Percentiles rank a stretch among this genome's conserved stretches.
Conservation (phyloP, 2,329 filamentous ascomycete species). For the Colletotrichum tropicale region DNA sequence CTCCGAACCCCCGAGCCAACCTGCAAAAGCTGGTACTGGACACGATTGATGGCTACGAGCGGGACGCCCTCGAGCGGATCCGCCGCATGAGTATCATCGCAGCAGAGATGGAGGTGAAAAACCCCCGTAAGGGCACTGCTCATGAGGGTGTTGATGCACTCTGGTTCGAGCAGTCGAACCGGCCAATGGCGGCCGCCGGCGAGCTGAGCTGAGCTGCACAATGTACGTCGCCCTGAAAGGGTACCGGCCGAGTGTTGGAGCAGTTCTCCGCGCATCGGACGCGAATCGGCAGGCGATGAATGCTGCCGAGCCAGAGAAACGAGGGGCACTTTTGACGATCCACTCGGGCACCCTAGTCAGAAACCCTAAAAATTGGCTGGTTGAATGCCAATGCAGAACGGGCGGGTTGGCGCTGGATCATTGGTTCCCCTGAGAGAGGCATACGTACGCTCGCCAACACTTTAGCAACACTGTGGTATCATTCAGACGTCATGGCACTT, state of each 20-base stretch:
- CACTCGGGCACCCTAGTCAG: conserved; percentile 7
- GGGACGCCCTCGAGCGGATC: conserved; percentile 76
- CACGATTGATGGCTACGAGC: conserved; percentile 73
- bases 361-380: conserved; percentile 11
- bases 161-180: conserved; percentile 35
- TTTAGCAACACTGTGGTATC: neutral
- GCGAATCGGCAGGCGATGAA: conserved; percentile 2
- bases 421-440: conserved; percentile 2
- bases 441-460: conserved; percentile 17
- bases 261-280: conserved; percentile 11
- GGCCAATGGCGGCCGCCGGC: conserved; percentile 7
- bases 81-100: conserved; percentile 77
- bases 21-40: conserved; percentile 75
- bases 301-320: neutral
- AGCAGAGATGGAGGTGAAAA: conserved; percentile 75
- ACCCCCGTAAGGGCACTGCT: conserved; percentile 14
- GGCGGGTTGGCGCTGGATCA: neutral
- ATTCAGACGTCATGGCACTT: conserved; percentile 20
- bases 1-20: conserved; percentile 67
- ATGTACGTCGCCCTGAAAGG: neutral
- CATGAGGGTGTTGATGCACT: conserved; percentile 29
- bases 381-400: conserved; percentile 2
- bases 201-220: conserved; percentile 10
- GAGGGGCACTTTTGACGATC: conserved; percentile 8
- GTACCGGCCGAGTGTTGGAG: conserved; percentile 8